Evolutionary conservation across 2,329 filamentous ascomycete species (phyloP).

Genomic region (Paraphoma sp.): DNA sequence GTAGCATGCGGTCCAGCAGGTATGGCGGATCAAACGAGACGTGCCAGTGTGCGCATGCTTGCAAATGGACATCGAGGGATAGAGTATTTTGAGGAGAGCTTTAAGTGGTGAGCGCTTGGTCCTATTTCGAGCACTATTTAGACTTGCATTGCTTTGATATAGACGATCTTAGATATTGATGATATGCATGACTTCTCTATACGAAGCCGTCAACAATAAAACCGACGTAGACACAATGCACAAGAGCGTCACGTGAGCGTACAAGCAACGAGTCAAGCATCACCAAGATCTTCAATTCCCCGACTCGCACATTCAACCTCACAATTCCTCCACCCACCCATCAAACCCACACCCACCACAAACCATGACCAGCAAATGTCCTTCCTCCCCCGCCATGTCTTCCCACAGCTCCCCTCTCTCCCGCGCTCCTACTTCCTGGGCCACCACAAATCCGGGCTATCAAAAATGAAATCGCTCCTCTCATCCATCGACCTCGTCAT

Average conservation of each 20-base stretch:
- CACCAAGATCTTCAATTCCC: not conserved
- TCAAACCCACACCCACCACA: not conserved
- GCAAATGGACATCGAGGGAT: conserved; percentile 34
- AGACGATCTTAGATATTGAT: not conserved
- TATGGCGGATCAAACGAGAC: conserved; percentile 55
- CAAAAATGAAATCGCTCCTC: conserved; percentile 82
- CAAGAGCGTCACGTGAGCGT: not conserved
- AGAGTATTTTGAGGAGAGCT: conserved; percentile 56
- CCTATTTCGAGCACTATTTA: too few relatives aligned
- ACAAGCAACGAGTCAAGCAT: not conserved
- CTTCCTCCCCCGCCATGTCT: conserved; percentile 75
- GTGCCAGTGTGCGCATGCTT: conserved; percentile 47
- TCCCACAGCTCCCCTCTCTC: conserved; percentile 76
- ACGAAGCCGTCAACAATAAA: too few relatives aligned
- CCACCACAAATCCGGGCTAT: conserved; percentile 83
- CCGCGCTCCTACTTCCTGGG: conserved; percentile 93
- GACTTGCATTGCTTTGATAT: not conserved
- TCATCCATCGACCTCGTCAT: conserved; percentile 85
- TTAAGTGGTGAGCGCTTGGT: conserved; percentile 47
- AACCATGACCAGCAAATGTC: conserved; percentile 25
- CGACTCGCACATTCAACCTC: not conserved
- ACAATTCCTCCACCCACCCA: not conserved
- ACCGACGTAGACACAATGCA: too few relatives aligned
- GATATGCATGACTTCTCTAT: too few relatives aligned
- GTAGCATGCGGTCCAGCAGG: conserved; percentile 54